phyloP scores from a whole-genome alignment of 176 grass and related monocot genomes.

The Cymbopogon citratus region DNA sequence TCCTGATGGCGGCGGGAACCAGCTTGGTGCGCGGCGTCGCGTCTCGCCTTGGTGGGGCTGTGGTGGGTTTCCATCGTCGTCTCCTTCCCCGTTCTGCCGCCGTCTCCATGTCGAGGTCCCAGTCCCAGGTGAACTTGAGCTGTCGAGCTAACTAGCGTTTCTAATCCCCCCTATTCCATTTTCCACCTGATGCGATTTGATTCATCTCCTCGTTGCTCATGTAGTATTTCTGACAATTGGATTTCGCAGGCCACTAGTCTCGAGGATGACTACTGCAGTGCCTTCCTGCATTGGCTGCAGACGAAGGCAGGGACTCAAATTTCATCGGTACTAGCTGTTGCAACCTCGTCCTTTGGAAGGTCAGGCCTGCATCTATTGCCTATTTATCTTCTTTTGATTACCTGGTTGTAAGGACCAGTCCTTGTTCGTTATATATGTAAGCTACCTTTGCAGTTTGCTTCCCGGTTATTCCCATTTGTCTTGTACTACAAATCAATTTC shows the following conservation, averaged over 20 bases:
- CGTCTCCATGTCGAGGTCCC: neutral
- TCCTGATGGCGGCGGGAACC: neutral
- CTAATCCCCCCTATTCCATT: neutral
- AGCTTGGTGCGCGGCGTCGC: neutral
- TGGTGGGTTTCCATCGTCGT: neutral
- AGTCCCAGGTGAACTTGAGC: neutral
- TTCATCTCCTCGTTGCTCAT: no score
- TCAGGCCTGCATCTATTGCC: conserved; percentile 5
- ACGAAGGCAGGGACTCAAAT: conserved; percentile 29
- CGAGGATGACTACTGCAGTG: neutral
- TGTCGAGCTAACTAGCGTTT: neutral
- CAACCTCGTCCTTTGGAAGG: conserved; percentile 47
- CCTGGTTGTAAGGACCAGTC: neutral
- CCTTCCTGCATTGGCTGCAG: conserved; percentile 50
- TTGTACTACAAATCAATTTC: neutral
- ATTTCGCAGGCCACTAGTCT: neutral
- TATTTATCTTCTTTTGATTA: neutral
- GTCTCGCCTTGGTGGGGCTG: neutral
- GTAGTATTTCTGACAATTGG: neutral
- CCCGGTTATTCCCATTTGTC: no score
- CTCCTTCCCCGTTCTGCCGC: neutral
- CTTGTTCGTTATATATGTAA: neutral
- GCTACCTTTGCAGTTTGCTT: neutral
- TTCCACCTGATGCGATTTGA: neutral
- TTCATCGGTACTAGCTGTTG: conserved; percentile 40